phyloP scores from a whole-genome alignment of 208 protist genomes.

The Porcisia hertigi region DNA sequence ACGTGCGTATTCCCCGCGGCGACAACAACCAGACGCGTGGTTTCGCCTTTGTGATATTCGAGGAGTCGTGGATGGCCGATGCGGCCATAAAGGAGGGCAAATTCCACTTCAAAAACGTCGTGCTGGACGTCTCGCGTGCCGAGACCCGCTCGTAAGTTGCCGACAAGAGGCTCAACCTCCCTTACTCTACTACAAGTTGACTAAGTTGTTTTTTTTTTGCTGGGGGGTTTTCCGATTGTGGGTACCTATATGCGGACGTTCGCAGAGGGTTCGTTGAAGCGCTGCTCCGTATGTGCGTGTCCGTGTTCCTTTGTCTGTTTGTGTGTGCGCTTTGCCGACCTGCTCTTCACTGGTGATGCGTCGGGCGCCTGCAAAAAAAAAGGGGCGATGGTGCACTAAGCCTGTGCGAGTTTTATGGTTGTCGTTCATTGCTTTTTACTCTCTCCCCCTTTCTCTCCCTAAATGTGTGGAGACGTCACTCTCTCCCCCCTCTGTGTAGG shows the following conservation, averaged over 20 bases:
- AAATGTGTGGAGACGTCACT: no score
- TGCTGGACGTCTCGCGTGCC: slow-evolving; percentile 62
- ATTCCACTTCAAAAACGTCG: slow-evolving; percentile 84
- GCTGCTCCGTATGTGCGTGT: background rate
- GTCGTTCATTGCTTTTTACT: no score
- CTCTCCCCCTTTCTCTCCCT: no score
- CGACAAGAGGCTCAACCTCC: background rate
- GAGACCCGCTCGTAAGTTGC: slow-evolving; percentile 24
- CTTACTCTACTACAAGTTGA: background rate
- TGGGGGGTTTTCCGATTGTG: background rate
- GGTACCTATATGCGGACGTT: background rate
- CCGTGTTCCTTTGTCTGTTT: background rate
- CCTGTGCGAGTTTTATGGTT: no score
- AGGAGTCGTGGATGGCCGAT: slow-evolving; percentile 44
- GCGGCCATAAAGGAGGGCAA: slow-evolving; percentile 31
- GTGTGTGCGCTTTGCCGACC: background rate
- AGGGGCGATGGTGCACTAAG: background rate
- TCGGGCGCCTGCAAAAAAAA: background rate
- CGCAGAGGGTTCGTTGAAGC: background rate
- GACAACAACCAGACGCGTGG: slow-evolving; percentile 67
- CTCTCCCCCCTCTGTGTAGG: no score
- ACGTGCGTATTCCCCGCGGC: slow-evolving; percentile 57
- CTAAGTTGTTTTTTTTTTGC: background rate
- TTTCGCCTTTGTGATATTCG: slow-evolving; percentile 84
- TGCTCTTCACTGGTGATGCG: background rate